Evolutionary conservation across 2,329 filamentous ascomycete species (phyloP).

Genomic region (Claviceps humidiphila): DNA sequence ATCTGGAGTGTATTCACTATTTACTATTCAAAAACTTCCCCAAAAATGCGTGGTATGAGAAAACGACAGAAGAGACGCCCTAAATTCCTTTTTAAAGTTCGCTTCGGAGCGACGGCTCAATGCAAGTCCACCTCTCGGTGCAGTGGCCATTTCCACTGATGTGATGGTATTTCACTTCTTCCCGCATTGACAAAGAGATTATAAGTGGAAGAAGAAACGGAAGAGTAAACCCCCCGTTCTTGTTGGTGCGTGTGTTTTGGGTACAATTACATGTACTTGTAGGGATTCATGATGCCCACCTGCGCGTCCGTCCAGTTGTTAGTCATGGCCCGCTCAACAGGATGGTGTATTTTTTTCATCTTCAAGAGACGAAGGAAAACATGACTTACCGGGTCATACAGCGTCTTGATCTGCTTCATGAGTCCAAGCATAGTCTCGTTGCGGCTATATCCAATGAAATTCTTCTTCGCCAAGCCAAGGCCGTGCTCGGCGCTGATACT

Average conservation of each 20-base stretch:
- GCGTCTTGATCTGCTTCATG: constrained; percentile 89
- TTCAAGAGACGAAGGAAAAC: background rate
- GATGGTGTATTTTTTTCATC: background rate
- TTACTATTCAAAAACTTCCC: too few relatives aligned
- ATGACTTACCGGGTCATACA: constrained; percentile 79
- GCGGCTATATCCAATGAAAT: constrained; percentile 85
- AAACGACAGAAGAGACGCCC: too few relatives aligned
- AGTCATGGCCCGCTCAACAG: constrained; percentile 10
- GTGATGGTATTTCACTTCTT: background rate
- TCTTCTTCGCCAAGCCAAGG: constrained; percentile 87
- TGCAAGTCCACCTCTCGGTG: too few relatives aligned
- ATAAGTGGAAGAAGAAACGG: background rate
- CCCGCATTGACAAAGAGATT: background rate
- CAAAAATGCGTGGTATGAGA: too few relatives aligned
- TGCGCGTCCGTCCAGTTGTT: constrained; percentile 38
- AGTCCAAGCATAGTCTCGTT: constrained; percentile 74
- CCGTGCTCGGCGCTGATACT: constrained; percentile 97
- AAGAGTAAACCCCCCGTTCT: background rate
- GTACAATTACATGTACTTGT: constrained; percentile 66
- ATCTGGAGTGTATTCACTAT: too few relatives aligned
- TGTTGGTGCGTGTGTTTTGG: background rate
- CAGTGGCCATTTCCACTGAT: too few relatives aligned
- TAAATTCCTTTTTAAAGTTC: too few relatives aligned
- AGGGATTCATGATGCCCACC: constrained; percentile 98
- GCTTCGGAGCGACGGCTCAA: too few relatives aligned